Conservation (phyloP, 805 yeast species). For the Hanseniaspora lindneri region DNA sequence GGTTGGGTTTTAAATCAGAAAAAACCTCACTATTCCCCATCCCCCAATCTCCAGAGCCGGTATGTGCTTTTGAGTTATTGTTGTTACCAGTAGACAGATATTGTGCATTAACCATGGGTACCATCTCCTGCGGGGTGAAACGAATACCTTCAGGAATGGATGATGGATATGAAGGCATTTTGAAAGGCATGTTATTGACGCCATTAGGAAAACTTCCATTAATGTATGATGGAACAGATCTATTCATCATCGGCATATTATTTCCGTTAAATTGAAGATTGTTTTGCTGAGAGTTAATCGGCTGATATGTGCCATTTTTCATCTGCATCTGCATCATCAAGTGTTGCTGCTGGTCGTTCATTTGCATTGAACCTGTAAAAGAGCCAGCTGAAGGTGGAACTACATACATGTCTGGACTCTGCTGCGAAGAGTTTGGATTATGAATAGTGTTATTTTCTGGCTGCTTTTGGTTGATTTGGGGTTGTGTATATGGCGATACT, state of each 20-base stretch:
- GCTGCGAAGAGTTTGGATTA: neutral
- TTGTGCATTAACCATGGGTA: neutral
- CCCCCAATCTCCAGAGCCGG: neutral
- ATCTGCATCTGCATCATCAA: constrained; percentile 1
- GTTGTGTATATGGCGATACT: neutral
- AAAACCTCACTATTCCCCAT: neutral
- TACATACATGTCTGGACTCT: too few relatives aligned
- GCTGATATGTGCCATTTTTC: too few relatives aligned
- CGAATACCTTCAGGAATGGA: constrained; percentile 1
- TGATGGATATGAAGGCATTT: neutral
- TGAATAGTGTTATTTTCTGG: neutral
- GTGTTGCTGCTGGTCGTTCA: neutral
- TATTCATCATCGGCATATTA: neutral
- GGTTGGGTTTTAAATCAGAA: neutral
- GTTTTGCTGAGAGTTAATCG: neutral
- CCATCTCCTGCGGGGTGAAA: neutral
- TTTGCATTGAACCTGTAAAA: neutral
- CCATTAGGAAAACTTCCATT: too few relatives aligned
- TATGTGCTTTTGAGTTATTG: neutral
- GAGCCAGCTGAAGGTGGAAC: neutral
- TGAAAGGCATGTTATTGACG: neutral
- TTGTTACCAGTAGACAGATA: neutral
- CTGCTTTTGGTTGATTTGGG: neutral
- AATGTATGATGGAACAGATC: too few relatives aligned
- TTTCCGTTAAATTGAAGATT: neutral